phyloP scores from a whole-genome alignment of 2,329 filamentous ascomycete genomes.

The Hypoxylon sp. region DNA sequence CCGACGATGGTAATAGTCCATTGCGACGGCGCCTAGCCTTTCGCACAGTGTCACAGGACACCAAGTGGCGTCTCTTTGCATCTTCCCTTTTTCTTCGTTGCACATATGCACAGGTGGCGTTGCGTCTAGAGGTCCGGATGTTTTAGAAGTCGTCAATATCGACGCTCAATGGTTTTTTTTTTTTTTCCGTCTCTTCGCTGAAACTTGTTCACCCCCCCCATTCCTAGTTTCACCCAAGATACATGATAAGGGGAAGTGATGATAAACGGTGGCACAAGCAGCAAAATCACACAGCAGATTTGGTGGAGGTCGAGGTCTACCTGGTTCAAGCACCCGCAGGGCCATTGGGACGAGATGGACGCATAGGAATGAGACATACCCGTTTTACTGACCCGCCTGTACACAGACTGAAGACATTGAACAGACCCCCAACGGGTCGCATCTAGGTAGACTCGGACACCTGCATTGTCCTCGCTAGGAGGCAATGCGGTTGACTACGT shows the following conservation, averaged over 20 bases:
- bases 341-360: constrained; percentile 21
- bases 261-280: constrained; percentile 19
- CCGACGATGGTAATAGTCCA: constrained; percentile 45
- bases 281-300: constrained; percentile 11
- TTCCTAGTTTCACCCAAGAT: constrained; percentile 29
- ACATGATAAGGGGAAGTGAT: constrained; percentile 15
- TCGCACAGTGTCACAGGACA: constrained; percentile 24
- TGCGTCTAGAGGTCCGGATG: constrained; percentile 45
- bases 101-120: constrained; percentile 48
- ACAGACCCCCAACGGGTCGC: constrained; percentile 25
- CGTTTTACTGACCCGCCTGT: constrained; percentile 40
- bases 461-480: constrained; percentile 38
- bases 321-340: constrained; percentile 21
- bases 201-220: constrained; percentile 30
- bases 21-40: constrained; percentile 1
- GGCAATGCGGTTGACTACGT: constrained; percentile 34
- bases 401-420: constrained; percentile 40
- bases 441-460: constrained; percentile 38
- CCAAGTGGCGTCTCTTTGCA: constrained; percentile 24
- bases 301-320: constrained; percentile 13
- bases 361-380: constrained; percentile 34
- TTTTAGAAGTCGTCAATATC: constrained; percentile 46
- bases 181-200: constrained; percentile 37
- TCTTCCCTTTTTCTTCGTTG: constrained; percentile 33
- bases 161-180: constrained; percentile 32